Conservation (phyloP, 805 yeast genomes). For the Tetrapisispora namnaoensis region DNA sequence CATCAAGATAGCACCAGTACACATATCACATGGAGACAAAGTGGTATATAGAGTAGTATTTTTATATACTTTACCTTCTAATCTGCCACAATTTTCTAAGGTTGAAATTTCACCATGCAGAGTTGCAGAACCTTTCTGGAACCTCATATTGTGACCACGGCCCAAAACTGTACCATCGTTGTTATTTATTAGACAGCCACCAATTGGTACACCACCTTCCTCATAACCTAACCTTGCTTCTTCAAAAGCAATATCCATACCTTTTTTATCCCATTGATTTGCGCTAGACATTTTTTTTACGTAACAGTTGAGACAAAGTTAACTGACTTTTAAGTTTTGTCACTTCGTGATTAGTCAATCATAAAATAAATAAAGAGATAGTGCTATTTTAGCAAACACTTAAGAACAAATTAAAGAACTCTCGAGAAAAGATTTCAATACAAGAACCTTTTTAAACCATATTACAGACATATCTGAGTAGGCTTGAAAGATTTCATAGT, state of each 20-base stretch:
- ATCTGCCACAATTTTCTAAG: conserved; percentile 82
- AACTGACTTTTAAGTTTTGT: too few relatives aligned
- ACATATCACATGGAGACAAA: conserved; percentile 89
- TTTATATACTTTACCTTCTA: conserved; percentile 69
- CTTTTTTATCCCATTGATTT: conserved; percentile 50
- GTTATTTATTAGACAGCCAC: conserved; percentile 29
- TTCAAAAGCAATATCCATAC: conserved; percentile 60
- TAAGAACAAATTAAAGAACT: too few relatives aligned
- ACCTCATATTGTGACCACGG: conserved; percentile 81
- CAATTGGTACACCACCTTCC: conserved; percentile 91
- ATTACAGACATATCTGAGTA: too few relatives aligned
- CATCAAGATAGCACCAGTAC: conserved; percentile 84
- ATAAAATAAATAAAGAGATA: too few relatives aligned
- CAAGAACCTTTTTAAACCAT: too few relatives aligned
- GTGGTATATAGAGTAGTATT: conserved; percentile 88
- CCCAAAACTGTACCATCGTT: conserved; percentile 78
- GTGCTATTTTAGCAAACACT: too few relatives aligned
- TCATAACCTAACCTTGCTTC: conserved; percentile 57
- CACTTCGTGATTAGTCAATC: too few relatives aligned
- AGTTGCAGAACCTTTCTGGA: conserved; percentile 75
- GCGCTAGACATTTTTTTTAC: conserved; percentile 7
- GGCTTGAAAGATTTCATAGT: too few relatives aligned
- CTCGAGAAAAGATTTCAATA: too few relatives aligned
- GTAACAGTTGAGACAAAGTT: too few relatives aligned
- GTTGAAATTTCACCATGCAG: conserved; percentile 90